These are phyloP conservation scores for Fusarium keratoplasticum DNA, from an alignment of 2,329 filamentous ascomycete species.

Conservation along the genomic window DNA sequence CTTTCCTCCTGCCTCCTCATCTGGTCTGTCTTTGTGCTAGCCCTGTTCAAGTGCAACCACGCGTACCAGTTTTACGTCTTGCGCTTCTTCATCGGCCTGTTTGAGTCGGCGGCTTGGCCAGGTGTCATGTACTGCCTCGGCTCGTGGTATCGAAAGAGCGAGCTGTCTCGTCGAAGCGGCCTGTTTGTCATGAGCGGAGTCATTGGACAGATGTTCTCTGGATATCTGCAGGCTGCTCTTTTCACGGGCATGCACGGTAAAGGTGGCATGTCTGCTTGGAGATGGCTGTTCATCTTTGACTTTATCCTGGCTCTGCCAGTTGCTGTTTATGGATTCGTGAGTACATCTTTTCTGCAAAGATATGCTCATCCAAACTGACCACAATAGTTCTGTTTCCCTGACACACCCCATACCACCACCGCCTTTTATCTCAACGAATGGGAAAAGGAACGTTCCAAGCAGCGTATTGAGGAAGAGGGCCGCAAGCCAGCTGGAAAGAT, in stretches of 20 bases:
- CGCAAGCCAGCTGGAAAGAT: conserved; percentile 52
- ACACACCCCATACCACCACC: conserved; percentile 56
- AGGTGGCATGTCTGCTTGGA: conserved; percentile 49
- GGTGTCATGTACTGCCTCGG: conserved; percentile 66
- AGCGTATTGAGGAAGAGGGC: conserved; percentile 73
- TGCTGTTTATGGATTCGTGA: conserved; percentile 34
- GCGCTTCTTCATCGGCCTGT: conserved; percentile 65
- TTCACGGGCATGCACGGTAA: conserved; percentile 50
- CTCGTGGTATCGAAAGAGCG: conserved; percentile 69
- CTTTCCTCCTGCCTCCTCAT: conserved; percentile 51
- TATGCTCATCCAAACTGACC: background rate
- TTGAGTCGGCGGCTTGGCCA: conserved; percentile 67
- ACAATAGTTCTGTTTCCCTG: conserved; percentile 51
- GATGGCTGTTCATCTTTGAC: conserved; percentile 55
- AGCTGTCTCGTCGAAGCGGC: conserved; percentile 67
- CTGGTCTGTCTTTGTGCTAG: conserved; percentile 56
- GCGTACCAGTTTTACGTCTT: conserved; percentile 58
- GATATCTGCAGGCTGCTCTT: conserved; percentile 50
- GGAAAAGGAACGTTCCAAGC: conserved; percentile 73
- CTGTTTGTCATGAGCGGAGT: conserved; percentile 70
- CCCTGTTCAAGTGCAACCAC: conserved; percentile 52
- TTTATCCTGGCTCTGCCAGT: conserved; percentile 53
- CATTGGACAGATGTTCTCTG: conserved; percentile 54
- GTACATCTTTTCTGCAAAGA: background rate
- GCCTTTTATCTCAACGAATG: conserved; percentile 59